Conservation (phyloP, 73 alveolate genomes). For the Paraurostyla sp. region DNA sequence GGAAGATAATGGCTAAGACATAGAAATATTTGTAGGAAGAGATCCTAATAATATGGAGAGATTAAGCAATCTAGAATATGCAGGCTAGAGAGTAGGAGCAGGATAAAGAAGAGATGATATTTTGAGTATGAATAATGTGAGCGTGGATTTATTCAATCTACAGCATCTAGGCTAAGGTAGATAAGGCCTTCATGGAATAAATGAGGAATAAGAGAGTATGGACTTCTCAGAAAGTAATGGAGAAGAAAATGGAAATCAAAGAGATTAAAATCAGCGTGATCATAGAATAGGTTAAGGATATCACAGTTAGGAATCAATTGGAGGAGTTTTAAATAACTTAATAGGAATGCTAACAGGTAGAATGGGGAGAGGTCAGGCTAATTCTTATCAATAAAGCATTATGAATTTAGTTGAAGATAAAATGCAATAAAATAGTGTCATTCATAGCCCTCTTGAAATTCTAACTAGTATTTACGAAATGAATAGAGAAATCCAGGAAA, state of each 20-base stretch:
- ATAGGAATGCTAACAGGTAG: constrained; percentile 22
- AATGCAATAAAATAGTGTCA: background rate
- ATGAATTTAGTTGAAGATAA: background rate
- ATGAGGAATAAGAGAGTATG: background rate
- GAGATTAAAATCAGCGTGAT: background rate
- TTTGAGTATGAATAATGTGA: constrained; percentile 44
- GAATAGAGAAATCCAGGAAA: constrained; percentile 1
- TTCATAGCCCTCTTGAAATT: constrained; percentile 34
- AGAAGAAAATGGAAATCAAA: background rate
- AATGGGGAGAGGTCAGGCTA: background rate
- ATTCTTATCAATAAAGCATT: background rate
- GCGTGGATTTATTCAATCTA: constrained; percentile 31
- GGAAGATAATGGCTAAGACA: constrained; percentile 13
- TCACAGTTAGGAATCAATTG: background rate
- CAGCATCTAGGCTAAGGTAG: constrained; percentile 17
- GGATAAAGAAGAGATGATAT: constrained; percentile 34
- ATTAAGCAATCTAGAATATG: background rate
- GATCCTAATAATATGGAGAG: constrained; percentile 5
- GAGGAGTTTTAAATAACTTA: background rate
- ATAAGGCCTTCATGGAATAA: background rate
- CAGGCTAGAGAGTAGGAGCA: background rate
- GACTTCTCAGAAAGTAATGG: background rate
- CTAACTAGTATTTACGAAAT: background rate
- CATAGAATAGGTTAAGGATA: background rate
- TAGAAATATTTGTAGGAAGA: constrained; percentile 32